These are phyloP conservation scores for Sarocladiaceae sp. DNA, from an alignment of 2,329 filamentous ascomycete genomes.

Conservation along the genomic window DNA sequence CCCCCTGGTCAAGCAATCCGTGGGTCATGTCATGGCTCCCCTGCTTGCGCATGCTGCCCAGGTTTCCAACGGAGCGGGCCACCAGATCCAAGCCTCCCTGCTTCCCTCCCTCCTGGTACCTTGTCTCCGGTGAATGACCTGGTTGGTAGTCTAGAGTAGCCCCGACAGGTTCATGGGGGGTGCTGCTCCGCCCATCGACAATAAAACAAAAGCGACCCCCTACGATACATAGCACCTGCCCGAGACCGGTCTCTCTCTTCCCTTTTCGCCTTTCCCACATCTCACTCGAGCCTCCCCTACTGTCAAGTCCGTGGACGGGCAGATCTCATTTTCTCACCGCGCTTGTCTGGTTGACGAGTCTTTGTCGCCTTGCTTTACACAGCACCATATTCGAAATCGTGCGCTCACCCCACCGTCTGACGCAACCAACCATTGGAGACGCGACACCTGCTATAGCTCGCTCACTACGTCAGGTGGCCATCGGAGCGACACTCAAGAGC, in stretches of 20 bases:
- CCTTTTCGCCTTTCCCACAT: neutral
- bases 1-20: slow-evolving; percentile 7
- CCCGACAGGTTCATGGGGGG: neutral
- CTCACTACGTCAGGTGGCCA: neutral
- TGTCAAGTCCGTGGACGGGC: neutral
- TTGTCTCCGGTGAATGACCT: slow-evolving; percentile 6
- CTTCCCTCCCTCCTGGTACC: slow-evolving; percentile 10
- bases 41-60: slow-evolving; percentile 6
- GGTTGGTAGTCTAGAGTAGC: neutral
- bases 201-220: slow-evolving; percentile 9
- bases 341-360: neutral
- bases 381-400: neutral
- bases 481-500: too few relatives aligned
- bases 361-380: neutral
- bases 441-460: neutral
- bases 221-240: neutral
- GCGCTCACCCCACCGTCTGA: neutral
- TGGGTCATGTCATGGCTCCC: slow-evolving; percentile 10
- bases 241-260: neutral
- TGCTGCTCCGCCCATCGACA: slow-evolving; percentile 6
- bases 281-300: neutral
- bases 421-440: neutral
- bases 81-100: slow-evolving; percentile 10
- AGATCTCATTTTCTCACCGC: neutral
- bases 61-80: slow-evolving; percentile 10